Conservation (phyloP, 228 moss, liverwort and hornwort genomes). For the Sphagnum magellanicum region DNA sequence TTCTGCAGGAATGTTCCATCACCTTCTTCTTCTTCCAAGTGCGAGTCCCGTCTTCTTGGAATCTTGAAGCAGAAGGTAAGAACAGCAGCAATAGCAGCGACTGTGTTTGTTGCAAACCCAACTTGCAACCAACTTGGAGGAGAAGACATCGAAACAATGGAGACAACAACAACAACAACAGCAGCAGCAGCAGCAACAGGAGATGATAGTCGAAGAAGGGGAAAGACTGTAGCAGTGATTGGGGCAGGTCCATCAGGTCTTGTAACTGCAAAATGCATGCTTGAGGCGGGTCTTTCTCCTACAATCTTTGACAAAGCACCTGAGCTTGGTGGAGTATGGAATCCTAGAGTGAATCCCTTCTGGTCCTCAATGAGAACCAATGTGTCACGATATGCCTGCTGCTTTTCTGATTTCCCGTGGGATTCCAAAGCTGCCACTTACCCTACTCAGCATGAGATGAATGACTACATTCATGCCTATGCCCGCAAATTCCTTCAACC, state of each 20-base stretch:
- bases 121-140: too few species aligned
- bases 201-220: background rate
- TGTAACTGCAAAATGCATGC: constrained; percentile 17
- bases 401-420: constrained; percentile 18
- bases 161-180: too few species aligned
- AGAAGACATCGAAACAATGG: too few species aligned
- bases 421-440: constrained; percentile 7
- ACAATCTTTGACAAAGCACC: constrained; percentile 15
- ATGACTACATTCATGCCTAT: constrained; percentile 8
- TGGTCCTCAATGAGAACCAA: constrained; percentile 17
- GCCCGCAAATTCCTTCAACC: constrained; percentile 8
- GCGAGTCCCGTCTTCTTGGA: too few species aligned
- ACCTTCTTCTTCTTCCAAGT: too few species aligned
- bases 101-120: too few species aligned
- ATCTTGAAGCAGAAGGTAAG: too few species aligned
- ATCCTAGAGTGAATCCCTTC: background rate
- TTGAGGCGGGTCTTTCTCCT: constrained; percentile 16
- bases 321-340: constrained; percentile 16
- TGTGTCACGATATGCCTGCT: constrained; percentile 8
- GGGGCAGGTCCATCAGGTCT: constrained; percentile 15
- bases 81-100: too few species aligned
- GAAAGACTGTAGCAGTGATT: constrained; percentile 18
- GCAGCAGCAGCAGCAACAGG: too few species aligned
- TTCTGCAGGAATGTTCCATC: too few species aligned
- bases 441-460: constrained; percentile 14